phyloP scores from a whole-genome alignment of 352 stramenopile genomes.

The Hyphochytrium catenoides region DNA sequence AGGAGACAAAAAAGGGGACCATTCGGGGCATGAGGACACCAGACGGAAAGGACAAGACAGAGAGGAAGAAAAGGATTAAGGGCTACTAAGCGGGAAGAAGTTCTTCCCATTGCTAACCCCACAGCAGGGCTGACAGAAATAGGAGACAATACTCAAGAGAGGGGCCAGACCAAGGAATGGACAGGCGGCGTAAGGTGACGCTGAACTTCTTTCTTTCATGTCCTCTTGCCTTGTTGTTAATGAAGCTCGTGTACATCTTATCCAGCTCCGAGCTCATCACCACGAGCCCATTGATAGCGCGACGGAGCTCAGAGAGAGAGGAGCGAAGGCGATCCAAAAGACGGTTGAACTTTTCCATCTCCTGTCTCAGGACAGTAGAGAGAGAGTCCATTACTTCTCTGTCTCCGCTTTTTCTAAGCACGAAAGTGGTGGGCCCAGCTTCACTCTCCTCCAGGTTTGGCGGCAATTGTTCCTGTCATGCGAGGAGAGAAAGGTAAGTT shows the following conservation, averaged over 20 bases:
- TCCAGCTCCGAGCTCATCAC: slow-evolving; percentile 87
- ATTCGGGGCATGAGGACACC: too few species aligned
- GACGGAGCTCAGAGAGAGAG: slow-evolving; percentile 49
- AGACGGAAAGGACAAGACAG: too few species aligned
- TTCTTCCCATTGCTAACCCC: too few species aligned
- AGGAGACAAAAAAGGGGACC: too few species aligned
- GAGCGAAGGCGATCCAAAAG: slow-evolving; percentile 49
- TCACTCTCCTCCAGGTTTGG: slow-evolving; percentile 46
- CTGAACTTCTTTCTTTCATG: too few species aligned
- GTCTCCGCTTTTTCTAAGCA: slow-evolving; percentile 39
- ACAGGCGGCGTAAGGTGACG: too few species aligned
- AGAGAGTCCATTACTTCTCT: slow-evolving; percentile 73
- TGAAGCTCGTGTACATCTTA: slow-evolving; percentile 80
- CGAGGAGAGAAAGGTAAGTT: too few species aligned
- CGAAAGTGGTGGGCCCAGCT: slow-evolving; percentile 69
- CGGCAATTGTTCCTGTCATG: slow-evolving; percentile 15
- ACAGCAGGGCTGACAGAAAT: too few species aligned
- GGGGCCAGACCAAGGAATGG: too few species aligned
- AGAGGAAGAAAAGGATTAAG: too few species aligned
- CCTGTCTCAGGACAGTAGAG: slow-evolving; percentile 70
- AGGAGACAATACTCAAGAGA: too few species aligned
- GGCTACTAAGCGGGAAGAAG: too few species aligned
- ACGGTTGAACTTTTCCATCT: slow-evolving; percentile 83
- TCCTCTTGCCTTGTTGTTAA: slow-evolving; percentile 34
- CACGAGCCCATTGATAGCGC: slow-evolving; percentile 56